Base-by-base conservation (phyloP, 768 basidiomycete species). In the Gyrodon lividus region DNA sequence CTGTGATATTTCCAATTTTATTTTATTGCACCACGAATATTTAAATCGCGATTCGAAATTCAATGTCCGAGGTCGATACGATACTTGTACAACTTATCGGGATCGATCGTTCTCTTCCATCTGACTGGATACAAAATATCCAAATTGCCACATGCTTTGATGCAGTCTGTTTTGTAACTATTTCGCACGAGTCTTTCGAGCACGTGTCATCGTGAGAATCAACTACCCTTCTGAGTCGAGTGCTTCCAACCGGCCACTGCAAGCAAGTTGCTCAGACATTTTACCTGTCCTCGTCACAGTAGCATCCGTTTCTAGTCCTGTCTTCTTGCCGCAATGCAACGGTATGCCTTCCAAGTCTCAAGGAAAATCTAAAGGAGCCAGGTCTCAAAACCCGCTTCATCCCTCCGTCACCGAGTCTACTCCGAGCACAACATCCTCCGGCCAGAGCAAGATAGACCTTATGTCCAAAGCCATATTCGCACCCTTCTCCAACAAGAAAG, bases 401-500 rank as follows among this genome's bases (percentile, higher is more conserved):
- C 69, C 74, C 51, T 62, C 70, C 55, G 56, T 63, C 43, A 70
- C 70, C 51, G 64, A 66, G 51, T 57, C 73, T 35, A 63, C 71
- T 23, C 64, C 68, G 14, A 30, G 46, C 24, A 26, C 55, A 2
- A 9, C 28, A 28, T 5, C 28, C 8, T 43, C 66, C 22, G 66
- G 70, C 19, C 70, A 74, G 52, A 76, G 72, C 63, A 83, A 74
- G 68, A 67, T 89, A 26, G 80, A 84, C 49, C 61, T 81, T 53
- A 79, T 90, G 51, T 84, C 86, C 56, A 86, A 84, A 56, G 80
- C 83, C 16, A 72, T 91, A 57, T 72, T 90, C 61, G 80, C 85
- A 4, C 89, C 87, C 4, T 89, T 91, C 62, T 66, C 60, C 6
- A 70, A 64, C 48, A 72, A 62, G 55, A 88, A 84, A 67, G 74